A percentile compares a stretch with the other conserved stretches of the same genome.
Evolutionary conservation across 345 rosid species (phyloP).

Genomic region (Gossypium longicalyx): DNA sequence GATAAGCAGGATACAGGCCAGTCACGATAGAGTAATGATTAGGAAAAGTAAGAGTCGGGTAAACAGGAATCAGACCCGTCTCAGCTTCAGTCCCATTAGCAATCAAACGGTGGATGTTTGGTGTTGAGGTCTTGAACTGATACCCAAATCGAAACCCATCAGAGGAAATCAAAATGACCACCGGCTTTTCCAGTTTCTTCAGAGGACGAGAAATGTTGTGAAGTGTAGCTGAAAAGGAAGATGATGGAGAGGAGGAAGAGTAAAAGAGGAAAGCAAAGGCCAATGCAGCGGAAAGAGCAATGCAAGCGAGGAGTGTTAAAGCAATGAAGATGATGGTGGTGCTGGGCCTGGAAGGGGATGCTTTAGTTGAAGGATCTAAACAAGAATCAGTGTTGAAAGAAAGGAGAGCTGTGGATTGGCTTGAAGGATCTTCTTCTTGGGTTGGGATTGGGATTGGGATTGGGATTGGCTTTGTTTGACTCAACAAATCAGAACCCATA

Average conservation of each 20-base stretch:
- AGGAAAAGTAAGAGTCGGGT: slow-evolving; percentile 88
- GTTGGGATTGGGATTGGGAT: slow-evolving; percentile 17
- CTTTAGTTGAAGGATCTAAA: slow-evolving; percentile 8
- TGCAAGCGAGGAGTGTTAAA: slow-evolving; percentile 50
- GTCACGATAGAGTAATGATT: slow-evolving; percentile 93
- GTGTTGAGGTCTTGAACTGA: slow-evolving; percentile 71
- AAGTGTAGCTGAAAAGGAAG: slow-evolving; percentile 8
- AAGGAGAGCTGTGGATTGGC: slow-evolving; percentile 58
- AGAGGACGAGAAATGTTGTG: slow-evolving; percentile 43
- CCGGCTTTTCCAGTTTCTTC: slow-evolving; percentile 54
- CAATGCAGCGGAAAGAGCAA: slow-evolving; percentile 70
- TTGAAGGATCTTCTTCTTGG: slow-evolving; percentile 45
- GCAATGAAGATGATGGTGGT: slow-evolving; percentile 45
- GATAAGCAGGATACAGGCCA: slow-evolving; percentile 84
- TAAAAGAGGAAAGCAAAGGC: slow-evolving; percentile 56
- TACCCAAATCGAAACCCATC: slow-evolving; percentile 96
- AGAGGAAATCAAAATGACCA: slow-evolving; percentile 73
- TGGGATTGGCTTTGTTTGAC: slow-evolving; percentile 33
- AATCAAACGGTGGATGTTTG: slow-evolving; percentile 68
- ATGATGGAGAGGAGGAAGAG: not conserved
- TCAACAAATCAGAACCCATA: slow-evolving; percentile 38
- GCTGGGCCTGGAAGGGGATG: slow-evolving; percentile 22
- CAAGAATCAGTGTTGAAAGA: slow-evolving; percentile 39
- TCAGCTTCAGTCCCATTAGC: slow-evolving; percentile 88
- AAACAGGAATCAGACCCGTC: slow-evolving; percentile 80